phyloP scores from a whole-genome alignment of 495 filamentous ascomycete species.

The Geoglossum glabrum region DNA sequence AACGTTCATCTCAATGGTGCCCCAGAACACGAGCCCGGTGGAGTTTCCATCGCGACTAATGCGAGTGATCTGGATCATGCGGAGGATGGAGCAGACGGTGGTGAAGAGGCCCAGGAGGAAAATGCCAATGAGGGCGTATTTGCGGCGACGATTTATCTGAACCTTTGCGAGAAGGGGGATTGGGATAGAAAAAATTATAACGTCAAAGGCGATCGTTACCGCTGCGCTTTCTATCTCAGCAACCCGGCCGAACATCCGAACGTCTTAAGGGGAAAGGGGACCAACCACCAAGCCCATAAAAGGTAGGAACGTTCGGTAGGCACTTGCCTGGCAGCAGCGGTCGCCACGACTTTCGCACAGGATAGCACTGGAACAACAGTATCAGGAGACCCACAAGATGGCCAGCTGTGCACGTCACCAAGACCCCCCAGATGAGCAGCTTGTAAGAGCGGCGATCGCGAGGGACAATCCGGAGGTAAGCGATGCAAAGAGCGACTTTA shows the following conservation, averaged over 20 bases:
- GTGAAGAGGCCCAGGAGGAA: conserved; percentile 39
- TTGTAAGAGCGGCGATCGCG: conserved; percentile 27
- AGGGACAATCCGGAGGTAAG: conserved; percentile 32
- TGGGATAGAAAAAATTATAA: conserved; percentile 31
- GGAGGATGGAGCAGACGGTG: conserved; percentile 33
- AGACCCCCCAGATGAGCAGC: conserved; percentile 26
- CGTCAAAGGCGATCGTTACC: conserved; percentile 31
- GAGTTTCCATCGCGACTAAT: conserved; percentile 35
- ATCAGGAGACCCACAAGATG: conserved; percentile 30
- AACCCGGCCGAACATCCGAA: neutral
- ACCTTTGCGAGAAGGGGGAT: conserved; percentile 31
- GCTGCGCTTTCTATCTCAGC: conserved; percentile 2
- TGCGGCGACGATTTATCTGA: conserved; percentile 30
- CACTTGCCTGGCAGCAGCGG: conserved; percentile 21
- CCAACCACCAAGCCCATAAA: conserved; percentile 27
- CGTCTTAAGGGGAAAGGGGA: neutral
- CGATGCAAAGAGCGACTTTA: conserved; percentile 37
- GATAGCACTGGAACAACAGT: conserved; percentile 32
- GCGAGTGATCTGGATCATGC: conserved; percentile 31
- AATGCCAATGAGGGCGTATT: conserved; percentile 30
- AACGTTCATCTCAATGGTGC: conserved; percentile 37
- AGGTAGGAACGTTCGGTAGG: conserved; percentile 28
- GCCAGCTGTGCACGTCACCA: conserved; percentile 21
- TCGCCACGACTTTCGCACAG: conserved; percentile 31
- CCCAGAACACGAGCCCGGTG: conserved; percentile 37